phyloP scores from a whole-genome alignment of 202 grass and related monocot species.

The Setaria italica region DNA sequence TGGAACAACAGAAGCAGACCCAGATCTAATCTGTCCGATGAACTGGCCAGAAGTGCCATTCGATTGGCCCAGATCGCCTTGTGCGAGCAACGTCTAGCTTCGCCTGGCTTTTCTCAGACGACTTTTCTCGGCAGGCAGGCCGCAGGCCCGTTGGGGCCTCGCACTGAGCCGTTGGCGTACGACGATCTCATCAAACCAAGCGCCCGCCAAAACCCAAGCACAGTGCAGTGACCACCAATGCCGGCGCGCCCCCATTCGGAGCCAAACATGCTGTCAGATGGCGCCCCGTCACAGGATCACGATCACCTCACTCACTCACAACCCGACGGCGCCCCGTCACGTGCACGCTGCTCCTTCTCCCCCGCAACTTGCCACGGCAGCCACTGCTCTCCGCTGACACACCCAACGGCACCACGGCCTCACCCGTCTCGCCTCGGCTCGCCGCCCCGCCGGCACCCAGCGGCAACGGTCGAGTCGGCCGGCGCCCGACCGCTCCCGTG shows the following conservation, averaged over 20 bases:
- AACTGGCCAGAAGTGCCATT: not conserved
- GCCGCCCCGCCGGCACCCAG: too few species aligned
- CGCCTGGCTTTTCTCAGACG: too few species aligned
- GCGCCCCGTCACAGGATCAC: not conserved
- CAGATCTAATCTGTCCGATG: not conserved
- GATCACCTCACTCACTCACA: not conserved
- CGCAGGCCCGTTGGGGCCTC: not conserved
- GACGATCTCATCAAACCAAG: not conserved
- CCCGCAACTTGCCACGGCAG: not conserved
- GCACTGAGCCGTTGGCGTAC: not conserved
- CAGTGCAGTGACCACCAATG: not conserved
- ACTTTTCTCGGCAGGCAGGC: too few species aligned
- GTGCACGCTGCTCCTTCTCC: not conserved
- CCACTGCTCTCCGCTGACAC: not conserved
- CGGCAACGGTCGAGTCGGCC: not conserved
- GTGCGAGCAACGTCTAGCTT: not conserved
- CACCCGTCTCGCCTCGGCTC: too few species aligned
- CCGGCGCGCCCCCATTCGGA: not conserved
- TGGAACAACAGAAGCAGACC: too few species aligned
- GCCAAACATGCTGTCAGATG: not conserved
- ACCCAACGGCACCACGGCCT: not conserved
- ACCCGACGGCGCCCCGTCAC: slow-evolving; percentile 10
- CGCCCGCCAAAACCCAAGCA: not conserved
- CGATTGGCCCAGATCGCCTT: not conserved
- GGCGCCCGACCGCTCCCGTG: too few species aligned